Base-by-base conservation (phyloP, 306 rosid species). In the Gleditsia sinensis region DNA sequence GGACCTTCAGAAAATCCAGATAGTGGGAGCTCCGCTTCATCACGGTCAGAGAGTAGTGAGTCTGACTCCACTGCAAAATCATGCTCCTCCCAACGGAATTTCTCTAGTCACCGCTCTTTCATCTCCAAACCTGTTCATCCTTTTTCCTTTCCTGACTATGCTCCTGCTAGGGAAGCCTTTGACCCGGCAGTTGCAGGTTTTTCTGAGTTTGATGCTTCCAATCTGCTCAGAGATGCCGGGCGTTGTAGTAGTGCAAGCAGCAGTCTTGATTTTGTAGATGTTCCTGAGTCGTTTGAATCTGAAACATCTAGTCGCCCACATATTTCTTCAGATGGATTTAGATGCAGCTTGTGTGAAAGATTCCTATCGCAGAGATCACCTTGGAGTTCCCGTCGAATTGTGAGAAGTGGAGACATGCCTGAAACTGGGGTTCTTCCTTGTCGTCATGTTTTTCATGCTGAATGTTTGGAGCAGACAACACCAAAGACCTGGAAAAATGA, bases 321-420 rank as follows among this genome's bases (percentile, higher is more conserved):
- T 17, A 79, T 68, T 69, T 78, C 65, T 36, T 80, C 90, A 40
- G 87, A 83, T 78, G 84, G 89, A 80, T 84, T 78, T 43, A 88
- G 86, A 46, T 94, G 96, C 59, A 79, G 92, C 72, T 74, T 92
- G 80, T 94, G 99, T 64, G 93, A 83, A 78, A 88, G 87, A 71
- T 83, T 77, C 77, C 89, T 92, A 30, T 90, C 93, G 4, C 97
- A 86, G 43, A 87, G 92, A 75, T 94, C 96, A 0, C 97, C 96
- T 16, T 94, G 97, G 97, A 85, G 96, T 78, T 83, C 89, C 43
- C 91, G 91, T 20, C 80, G 96, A 16, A 94, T 94, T 27, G 96
- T 92, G 78, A 90, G 89, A 82, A 92, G 97, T 74, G 86, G 89
- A 40, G 96, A 92, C 87, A 87, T 94, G 96, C 97, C 97, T 19